A percentile compares a stretch with the other conserved stretches of the same genome.
phyloP scores from a whole-genome alignment of 805 yeast genomes.

The Pichia manshurica region DNA sequence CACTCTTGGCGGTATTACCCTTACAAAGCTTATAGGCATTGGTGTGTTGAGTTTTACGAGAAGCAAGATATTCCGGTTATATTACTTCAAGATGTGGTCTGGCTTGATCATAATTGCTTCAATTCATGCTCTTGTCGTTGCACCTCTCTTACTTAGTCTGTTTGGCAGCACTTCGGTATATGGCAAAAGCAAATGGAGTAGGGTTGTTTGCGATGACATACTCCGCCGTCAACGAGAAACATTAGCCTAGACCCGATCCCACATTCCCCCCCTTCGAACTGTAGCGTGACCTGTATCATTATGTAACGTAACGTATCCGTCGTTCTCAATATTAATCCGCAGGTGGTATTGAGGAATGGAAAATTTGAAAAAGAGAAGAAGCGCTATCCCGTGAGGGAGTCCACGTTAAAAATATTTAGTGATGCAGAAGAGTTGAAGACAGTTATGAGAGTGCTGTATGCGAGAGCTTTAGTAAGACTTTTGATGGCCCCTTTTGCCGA shows the following conservation, averaged over 20 bases:
- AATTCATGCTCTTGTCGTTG: slow-evolving; percentile 66
- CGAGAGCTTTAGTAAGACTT: too few species aligned
- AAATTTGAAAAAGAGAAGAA: background rate
- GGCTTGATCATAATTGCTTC: slow-evolving; percentile 72
- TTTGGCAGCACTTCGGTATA: slow-evolving; percentile 36
- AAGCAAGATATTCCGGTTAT: slow-evolving; percentile 83
- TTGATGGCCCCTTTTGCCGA: too few species aligned
- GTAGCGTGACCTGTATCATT: background rate
- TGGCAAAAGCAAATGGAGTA: slow-evolving; percentile 7
- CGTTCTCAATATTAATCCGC: too few species aligned
- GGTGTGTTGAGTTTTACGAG: slow-evolving; percentile 78
- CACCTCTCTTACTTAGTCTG: slow-evolving; percentile 67
- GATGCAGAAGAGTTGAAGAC: background rate
- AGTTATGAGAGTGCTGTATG: too few species aligned
- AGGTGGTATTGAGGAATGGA: too few species aligned
- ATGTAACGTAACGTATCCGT: background rate
- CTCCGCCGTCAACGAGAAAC: background rate
- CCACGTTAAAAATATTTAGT: background rate
- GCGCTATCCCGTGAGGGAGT: too few species aligned
- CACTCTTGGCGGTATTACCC: slow-evolving; percentile 82
- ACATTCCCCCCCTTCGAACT: too few species aligned
- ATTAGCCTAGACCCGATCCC: background rate
- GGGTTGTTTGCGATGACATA: slow-evolving; percentile 1
- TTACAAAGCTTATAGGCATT: slow-evolving; percentile 87
- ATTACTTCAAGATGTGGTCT: slow-evolving; percentile 94